Evolutionary conservation across 768 basidiomycete species (phyloP), one percentile per base, ranked within the genome.

Genomic region (Leccinellum albellum): DNA sequence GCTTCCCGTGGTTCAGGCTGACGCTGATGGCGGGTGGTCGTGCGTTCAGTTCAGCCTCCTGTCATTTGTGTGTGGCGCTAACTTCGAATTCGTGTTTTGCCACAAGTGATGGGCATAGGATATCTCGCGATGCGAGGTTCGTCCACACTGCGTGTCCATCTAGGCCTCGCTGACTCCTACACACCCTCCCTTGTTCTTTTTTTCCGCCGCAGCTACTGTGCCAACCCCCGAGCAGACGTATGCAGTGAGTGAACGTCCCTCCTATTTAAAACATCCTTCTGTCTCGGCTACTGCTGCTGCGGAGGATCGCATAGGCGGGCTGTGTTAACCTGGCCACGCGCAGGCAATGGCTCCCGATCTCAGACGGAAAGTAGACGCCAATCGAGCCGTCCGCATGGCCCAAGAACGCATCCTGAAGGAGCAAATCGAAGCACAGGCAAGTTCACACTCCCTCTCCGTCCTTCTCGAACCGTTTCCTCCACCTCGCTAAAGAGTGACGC

Each of bases 321-420:
- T 28, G 44, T 47, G 42, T 31, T 42, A 9, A 42, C 20, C 28
- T 23, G 46, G 26, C 12, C 37, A 40, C 53, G 37, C 55, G 24
- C 59, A 87, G 86, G 74, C 77, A 67, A 76, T 88, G 77, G 78
- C 86, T 21, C 86, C 87, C 60, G 84, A 85, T 73, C 69, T 87
- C 59, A 79, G 77, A 61, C 78, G 81, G 48, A 82, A 81, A 62
- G 86, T 88, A 17, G 87, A 88, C 62, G 80, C 80, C 3, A 75
- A 78, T 55, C 79, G 83, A 33, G 78, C 78, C 15, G 72, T 79
- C 8, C 78, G 87, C 29, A 61, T 79, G 12, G 78, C 79, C 4
- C 75, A 79, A 66, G 87, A 87, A 73, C 75, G 75, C 49, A 80
- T 79, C 56, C 76, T 78, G 66, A 78, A 77, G 66, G 78, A 77